Base-by-base conservation (phyloP, 2,329 filamentous ascomycete genomes). In the Elsinoe australis region DNA sequence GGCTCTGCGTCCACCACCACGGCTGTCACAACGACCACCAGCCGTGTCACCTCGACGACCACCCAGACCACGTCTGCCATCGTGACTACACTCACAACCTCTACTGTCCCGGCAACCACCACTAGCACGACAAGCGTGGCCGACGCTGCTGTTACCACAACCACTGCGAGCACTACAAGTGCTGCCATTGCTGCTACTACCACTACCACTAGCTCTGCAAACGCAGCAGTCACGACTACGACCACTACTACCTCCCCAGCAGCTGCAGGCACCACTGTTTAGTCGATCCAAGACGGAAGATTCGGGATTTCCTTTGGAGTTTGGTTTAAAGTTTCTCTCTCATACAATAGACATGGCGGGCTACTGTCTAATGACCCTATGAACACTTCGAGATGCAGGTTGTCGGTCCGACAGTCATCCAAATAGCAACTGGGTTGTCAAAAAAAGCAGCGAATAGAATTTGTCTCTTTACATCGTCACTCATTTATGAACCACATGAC, bases 371-470 rank as follows among this genome's bases (percentile, higher is more conserved):
- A 19, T 19, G 39, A 32, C n/a, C 21, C 14, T 17, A 18, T 19
- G 17, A 31, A 44, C 26, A 29, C 12, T 29, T n/a, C n/a, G n/a
- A 29, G 26, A 7, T 21, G 24, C 39, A 15, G 4, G n/a, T 26
- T 44, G 39, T 44, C 39, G 39, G 39, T 4, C 39, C 39, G 39
- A 44, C 21, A 44, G 17, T 19, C 12, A 21, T 44, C 39, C n/a
- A n/a, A n/a, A n/a, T n/a, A n/a, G n/a, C n/a, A n/a, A n/a, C n/a
- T n/a, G n/a, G n/a, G n/a, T n/a, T n/a, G n/a, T n/a, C n/a, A n/a
- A n/a, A n/a, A 7, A n/a, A n/a, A 21, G 15, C 24, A 29, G 18
- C 39, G 24, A 44, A 44, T 44, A 29, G 24, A 44, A 18, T 28
- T 17, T 5, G 9, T 32, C 21, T 32, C 9, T 8, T 44, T 9